Evolutionary conservation across 164 flowering plant genomes (phyloP).

Genomic region (Annona cherimola): DNA sequence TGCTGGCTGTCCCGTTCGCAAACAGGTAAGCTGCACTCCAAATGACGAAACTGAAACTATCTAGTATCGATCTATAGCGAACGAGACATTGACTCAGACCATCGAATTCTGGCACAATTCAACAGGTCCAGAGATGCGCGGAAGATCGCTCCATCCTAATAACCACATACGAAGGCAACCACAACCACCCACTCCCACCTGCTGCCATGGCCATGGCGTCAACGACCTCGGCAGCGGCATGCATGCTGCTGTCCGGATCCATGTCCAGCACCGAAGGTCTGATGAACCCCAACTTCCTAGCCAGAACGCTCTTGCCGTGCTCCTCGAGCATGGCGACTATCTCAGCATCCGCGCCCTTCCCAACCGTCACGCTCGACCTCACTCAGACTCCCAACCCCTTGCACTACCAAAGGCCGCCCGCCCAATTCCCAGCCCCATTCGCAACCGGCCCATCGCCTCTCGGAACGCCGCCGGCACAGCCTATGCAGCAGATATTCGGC

Average conservation of each 20-base stretch:
- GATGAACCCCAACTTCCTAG: slow-evolving; percentile 46
- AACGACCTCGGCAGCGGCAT: slow-evolving; percentile 69
- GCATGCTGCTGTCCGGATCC: slow-evolving; percentile 71
- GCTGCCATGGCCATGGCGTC: slow-evolving; percentile 86
- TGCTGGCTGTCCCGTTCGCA: slow-evolving; percentile 80
- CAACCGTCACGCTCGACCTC: slow-evolving; percentile 73
- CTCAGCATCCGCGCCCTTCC: slow-evolving; percentile 87
- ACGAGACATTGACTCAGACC: slow-evolving; percentile 1
- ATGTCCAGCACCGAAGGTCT: slow-evolving; percentile 70
- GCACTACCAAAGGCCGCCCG: slow-evolving; percentile 44
- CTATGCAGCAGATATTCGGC: slow-evolving; percentile 46
- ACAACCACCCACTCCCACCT: slow-evolving; percentile 88
- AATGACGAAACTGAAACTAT: not conserved
- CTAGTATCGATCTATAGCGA: not conserved
- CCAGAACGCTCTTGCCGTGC: slow-evolving; percentile 43
- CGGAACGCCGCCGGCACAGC: not conserved
- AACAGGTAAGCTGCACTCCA: slow-evolving; percentile 40
- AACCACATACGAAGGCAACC: slow-evolving; percentile 79
- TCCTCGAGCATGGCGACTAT: slow-evolving; percentile 62
- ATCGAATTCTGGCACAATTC: not conserved
- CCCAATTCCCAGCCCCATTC: slow-evolving; percentile 49
- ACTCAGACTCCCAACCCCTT: slow-evolving; percentile 47
- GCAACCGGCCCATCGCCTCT: slow-evolving; percentile 13
- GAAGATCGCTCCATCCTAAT: slow-evolving; percentile 59
- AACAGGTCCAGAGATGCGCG: slow-evolving; percentile 77